Evolutionary conservation across 2,329 filamentous ascomycete genomes (phyloP).

Genomic region (Ophiostoma novo-ulmi): DNA sequence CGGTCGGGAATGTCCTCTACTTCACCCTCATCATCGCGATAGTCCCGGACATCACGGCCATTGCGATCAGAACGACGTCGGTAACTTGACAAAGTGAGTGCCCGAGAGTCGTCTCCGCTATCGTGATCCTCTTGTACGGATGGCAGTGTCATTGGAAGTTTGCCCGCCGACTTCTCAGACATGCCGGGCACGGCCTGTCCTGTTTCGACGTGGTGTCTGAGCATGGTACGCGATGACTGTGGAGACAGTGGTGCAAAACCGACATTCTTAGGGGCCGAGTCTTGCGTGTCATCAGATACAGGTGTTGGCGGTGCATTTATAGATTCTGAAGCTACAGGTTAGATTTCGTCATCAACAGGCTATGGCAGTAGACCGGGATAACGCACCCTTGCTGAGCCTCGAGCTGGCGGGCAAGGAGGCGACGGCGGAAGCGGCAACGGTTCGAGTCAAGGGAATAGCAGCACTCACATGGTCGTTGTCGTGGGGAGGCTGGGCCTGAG

Average conservation of each 20-base stretch:
- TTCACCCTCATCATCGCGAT: constrained; percentile 31
- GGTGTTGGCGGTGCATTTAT: constrained; percentile 7
- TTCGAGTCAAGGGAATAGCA: constrained; percentile 20
- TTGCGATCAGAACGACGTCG: neutral
- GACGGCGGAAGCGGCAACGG: neutral
- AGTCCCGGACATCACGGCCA: too few species aligned
- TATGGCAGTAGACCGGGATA: neutral
- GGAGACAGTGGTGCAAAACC: constrained; percentile 48
- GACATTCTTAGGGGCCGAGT: constrained; percentile 39
- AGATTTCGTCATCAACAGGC: constrained; percentile 16
- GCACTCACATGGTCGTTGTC: constrained; percentile 29
- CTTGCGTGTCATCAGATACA: constrained; percentile 17
- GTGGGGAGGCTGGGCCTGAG: constrained; percentile 9
- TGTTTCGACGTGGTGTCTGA: constrained; percentile 36
- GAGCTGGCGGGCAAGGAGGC: constrained; percentile 15
- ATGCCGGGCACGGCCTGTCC: neutral
- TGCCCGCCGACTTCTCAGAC: neutral
- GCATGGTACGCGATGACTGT: constrained; percentile 44
- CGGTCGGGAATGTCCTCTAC: constrained; percentile 45
- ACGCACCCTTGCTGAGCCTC: constrained; percentile 26
- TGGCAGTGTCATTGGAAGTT: neutral
- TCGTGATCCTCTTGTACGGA: neutral
- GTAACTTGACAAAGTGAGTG: neutral
- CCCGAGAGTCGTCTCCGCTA: neutral
- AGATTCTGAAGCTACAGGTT: constrained; percentile 14